These are phyloP conservation scores for Suillus plorans DNA, from an alignment of 768 basidiomycete species.

Conservation along the genomic window DNA sequence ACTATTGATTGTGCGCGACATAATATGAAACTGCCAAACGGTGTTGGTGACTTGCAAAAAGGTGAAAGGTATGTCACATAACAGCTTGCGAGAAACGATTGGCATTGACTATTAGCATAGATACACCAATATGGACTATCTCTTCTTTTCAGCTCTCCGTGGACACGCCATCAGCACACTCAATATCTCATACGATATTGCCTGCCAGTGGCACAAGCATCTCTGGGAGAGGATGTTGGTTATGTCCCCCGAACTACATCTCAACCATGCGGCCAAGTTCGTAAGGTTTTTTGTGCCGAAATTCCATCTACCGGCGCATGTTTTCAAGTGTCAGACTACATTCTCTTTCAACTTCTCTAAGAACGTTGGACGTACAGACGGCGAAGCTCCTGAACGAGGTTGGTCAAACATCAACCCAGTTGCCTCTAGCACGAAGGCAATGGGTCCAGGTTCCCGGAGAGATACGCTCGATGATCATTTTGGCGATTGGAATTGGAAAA, in stretches of 20 bases:
- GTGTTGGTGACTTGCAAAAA: not conserved
- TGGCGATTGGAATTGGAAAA: constrained; percentile 35
- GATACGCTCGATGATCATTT: constrained; percentile 37
- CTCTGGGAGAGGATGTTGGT: constrained; percentile 5
- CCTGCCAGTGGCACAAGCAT: constrained; percentile 19
- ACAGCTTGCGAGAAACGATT: not conserved
- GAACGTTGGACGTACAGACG: constrained; percentile 31
- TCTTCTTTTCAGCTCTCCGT: constrained; percentile 17
- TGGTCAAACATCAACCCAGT: constrained; percentile 35
- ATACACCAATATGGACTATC: constrained; percentile 23
- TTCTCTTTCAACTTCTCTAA: constrained; percentile 30
- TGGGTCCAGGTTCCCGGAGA: constrained; percentile 30
- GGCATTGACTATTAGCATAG: not conserved
- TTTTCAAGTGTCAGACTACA: constrained; percentile 20
- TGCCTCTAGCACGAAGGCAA: constrained; percentile 32
- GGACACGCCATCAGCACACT: not conserved
- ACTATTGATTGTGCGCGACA: constrained; percentile 12
- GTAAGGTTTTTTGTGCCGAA: constrained; percentile 27
- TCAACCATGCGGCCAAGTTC: not conserved
- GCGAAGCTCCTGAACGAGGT: constrained; percentile 34
- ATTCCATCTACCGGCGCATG: constrained; percentile 36
- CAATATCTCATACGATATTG: constrained; percentile 20
- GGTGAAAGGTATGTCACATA: not conserved
- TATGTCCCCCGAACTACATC: not conserved
- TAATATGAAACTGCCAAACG: constrained; percentile 7